These are phyloP conservation scores for Penicillium alfredii DNA, from an alignment of 495 filamentous ascomycete genomes.

Conservation along the genomic window DNA sequence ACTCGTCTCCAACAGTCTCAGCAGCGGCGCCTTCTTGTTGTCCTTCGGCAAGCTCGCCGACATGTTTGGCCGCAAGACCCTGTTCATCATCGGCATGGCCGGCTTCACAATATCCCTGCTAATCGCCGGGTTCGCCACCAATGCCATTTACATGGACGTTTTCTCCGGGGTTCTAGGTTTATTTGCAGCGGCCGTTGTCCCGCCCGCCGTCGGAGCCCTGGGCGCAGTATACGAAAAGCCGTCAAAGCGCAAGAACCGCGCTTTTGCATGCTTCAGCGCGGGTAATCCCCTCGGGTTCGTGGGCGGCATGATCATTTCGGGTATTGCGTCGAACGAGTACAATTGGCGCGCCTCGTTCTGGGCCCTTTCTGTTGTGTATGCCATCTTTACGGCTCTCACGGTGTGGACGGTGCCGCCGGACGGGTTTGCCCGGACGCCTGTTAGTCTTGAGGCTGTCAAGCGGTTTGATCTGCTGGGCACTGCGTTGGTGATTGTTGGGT, in stretches of 20 bases:
- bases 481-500: conserved; percentile 54
- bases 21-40: conserved; percentile 65
- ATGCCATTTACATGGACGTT: conserved; percentile 58
- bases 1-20: conserved; percentile 39
- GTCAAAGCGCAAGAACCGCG: conserved; percentile 57
- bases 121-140: conserved; percentile 55
- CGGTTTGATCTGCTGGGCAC: conserved; percentile 63
- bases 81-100: conserved; percentile 62
- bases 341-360: conserved; percentile 65
- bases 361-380: conserved; percentile 56
- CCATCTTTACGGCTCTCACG: conserved; percentile 51
- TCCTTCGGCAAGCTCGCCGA: conserved; percentile 70
- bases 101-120: conserved; percentile 55
- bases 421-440: conserved; percentile 37
- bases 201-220: conserved; percentile 60
- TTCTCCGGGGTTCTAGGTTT: conserved; percentile 59
- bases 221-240: conserved; percentile 59
- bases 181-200: conserved; percentile 56
- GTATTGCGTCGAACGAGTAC: conserved; percentile 60
- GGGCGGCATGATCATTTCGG: conserved; percentile 59
- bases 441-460: conserved; percentile 46
- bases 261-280: conserved; percentile 62
- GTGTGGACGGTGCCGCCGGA: conserved; percentile 61
- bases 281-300: conserved; percentile 68
- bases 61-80: conserved; percentile 62